Base-by-base conservation (phyloP, 2,329 filamentous ascomycete genomes). In the Hymenoscyphus infarciens region DNA sequence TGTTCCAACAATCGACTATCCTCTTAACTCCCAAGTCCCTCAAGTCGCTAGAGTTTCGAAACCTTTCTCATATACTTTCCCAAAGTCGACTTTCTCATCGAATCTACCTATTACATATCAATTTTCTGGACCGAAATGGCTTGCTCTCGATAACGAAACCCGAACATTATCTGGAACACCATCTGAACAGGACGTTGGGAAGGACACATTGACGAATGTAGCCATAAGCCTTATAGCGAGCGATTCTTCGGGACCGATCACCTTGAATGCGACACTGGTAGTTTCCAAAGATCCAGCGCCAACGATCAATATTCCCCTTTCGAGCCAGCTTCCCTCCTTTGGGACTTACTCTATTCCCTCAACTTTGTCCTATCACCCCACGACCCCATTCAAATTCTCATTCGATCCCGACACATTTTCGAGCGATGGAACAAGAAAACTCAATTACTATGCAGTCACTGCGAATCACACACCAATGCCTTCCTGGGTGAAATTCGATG, bases 11-110 rank as follows among this genome's bases (percentile, higher is more conserved):
- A 72, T 80, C 57, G 79, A 79, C 56, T 94, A 93, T 69, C 92
- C 92, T 0, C 81, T 96, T 75, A 96, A 95, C 75, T 87, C 90
- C 2, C 92, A 97, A 75, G 82, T 96, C 0, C 92, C 92, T 35
- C 88, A 89, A 3, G 88, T 93, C 60, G 92, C 91, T 22, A 83
- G 89, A 67, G 80, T 90, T 63, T 83, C 82, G 49, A 73, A 87
- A 69, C 80, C 81, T 2, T 95, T 91, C 75, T 83, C 80, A 10
- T 92, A 93, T 71, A 80, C 83, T 33, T 90, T 96, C 70, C 88
- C 90, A 10, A 75, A 81, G 16, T 86, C 87, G 45, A 96, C 92
- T 0, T 96, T 96, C 75, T 79, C 81, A 15, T 88, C 89, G 16
- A 75, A 77, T 52, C 77, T 77, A 11, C 72, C 79, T 52, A 82